Evolutionary conservation across 2,329 filamentous ascomycete genomes (phyloP).

Genomic region (Cordyceps cateniannulata): DNA sequence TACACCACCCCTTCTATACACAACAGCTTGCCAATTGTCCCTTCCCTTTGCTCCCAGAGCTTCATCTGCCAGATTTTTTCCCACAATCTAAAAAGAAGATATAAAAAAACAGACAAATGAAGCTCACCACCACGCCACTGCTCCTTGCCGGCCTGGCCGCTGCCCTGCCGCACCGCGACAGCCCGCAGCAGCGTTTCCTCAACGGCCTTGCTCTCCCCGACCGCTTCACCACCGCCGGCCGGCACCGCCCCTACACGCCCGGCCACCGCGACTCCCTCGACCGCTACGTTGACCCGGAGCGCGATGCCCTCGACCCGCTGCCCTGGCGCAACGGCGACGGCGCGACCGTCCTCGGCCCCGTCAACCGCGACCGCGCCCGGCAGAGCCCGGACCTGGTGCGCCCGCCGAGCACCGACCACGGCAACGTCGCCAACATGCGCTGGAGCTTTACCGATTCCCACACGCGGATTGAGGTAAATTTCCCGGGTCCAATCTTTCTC

Average conservation of each 20-base stretch:
- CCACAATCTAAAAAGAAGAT: too few species aligned
- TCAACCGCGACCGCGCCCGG: slow-evolving; percentile 59
- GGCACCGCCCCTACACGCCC: slow-evolving; percentile 49
- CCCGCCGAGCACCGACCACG: slow-evolving; percentile 67
- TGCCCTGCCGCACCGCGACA: slow-evolving; percentile 36
- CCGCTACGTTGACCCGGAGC: slow-evolving; percentile 53
- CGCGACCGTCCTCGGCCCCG: slow-evolving; percentile 61
- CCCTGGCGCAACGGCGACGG: slow-evolving; percentile 60
- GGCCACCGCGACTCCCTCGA: slow-evolving; percentile 56
- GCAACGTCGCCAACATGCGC: slow-evolving; percentile 63
- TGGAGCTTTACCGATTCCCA: slow-evolving; percentile 65
- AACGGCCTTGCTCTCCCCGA: slow-evolving; percentile 40
- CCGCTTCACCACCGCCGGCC: slow-evolving; percentile 26
- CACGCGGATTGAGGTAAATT: slow-evolving; percentile 52
- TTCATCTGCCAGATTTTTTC: too few species aligned
- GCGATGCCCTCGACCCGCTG: slow-evolving; percentile 54
- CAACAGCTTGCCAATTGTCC: neutral
- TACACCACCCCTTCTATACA: neutral
- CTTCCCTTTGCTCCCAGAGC: neutral
- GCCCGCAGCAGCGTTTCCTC: slow-evolving; percentile 47
- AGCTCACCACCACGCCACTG: slow-evolving; percentile 20
- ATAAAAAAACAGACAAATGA: slow-evolving; percentile 21
- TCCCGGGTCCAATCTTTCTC: neutral
- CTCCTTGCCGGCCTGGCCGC: slow-evolving; percentile 19
- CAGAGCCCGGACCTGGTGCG: slow-evolving; percentile 67